Percentiles rank a stretch among this genome's conserved stretches.
Evolutionary conservation across 2,329 filamentous ascomycete species (phyloP).

Genomic region (Pezicula rhizophila): DNA sequence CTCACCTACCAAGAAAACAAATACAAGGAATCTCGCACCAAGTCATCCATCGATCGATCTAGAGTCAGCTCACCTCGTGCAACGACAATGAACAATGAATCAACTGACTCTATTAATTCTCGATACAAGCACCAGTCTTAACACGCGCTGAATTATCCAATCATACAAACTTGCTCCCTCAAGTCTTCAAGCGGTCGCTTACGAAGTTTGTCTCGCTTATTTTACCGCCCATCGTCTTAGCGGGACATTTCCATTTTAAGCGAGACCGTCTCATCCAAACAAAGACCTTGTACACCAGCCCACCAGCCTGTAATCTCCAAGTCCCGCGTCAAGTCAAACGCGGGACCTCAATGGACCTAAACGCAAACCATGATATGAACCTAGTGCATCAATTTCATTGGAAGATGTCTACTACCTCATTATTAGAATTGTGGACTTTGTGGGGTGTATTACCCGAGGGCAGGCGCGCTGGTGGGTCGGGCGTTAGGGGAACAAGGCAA

Average conservation of each 20-base stretch:
- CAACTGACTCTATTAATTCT: constrained; percentile 25
- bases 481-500: too few relatives aligned
- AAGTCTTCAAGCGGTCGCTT: constrained; percentile 7
- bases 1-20: background rate
- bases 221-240: too few relatives aligned
- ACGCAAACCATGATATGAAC: background rate
- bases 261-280: too few relatives aligned
- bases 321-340: constrained; percentile 19
- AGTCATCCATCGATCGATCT: constrained; percentile 8
- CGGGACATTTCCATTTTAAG: too few relatives aligned
- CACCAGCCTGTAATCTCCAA: constrained; percentile 11
- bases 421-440: too few relatives aligned
- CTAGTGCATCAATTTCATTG: too few relatives aligned
- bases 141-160: constrained; percentile 26
- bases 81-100: constrained; percentile 5
- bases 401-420: too few relatives aligned
- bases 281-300: constrained; percentile 4
- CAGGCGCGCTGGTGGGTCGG: background rate
- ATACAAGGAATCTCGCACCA: background rate
- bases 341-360: constrained; percentile 8
- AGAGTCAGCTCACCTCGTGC: background rate
- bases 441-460: too few relatives aligned
- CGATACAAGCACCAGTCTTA: constrained; percentile 25
- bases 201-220: constrained; percentile 5
- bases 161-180: constrained; percentile 1